Conservation (phyloP, 1,284 basidiomycete species). For the Puccinia triticina region DNA sequence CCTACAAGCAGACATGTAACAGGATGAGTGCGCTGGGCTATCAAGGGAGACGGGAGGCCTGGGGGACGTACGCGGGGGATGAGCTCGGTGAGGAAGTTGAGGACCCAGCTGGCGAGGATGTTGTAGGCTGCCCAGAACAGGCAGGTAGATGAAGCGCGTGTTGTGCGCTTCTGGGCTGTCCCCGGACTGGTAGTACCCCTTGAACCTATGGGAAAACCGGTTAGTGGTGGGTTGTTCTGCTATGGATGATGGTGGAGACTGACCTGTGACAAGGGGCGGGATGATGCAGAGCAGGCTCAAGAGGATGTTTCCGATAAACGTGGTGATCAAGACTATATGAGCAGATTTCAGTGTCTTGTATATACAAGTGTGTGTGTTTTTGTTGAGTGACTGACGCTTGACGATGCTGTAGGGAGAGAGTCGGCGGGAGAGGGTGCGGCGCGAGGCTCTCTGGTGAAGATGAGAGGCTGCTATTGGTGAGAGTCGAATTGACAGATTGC, state of each 20-base stretch:
- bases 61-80: constrained; percentile 55
- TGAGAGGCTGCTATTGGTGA: no score
- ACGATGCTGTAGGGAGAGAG: constrained; percentile 47
- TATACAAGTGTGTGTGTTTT: not conserved
- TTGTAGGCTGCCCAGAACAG: constrained; percentile 76
- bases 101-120: constrained; percentile 70
- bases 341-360: not conserved
- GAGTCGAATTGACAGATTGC: no score
- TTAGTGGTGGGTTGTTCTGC: no score
- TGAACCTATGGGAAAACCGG: no score
- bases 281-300: constrained; percentile 23
- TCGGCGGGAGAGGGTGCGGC: constrained; percentile 40
- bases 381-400: constrained; percentile 31
- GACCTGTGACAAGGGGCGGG: constrained; percentile 39
- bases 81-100: constrained; percentile 40
- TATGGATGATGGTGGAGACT: not conserved
- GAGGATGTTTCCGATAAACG: constrained; percentile 47
- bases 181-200: constrained; percentile 24
- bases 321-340: constrained; percentile 33
- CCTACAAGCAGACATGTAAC: constrained; percentile 56
- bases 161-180: not conserved
- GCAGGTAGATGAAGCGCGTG: constrained; percentile 63
- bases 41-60: not conserved
- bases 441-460: no score
- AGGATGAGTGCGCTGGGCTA: no score